These are phyloP conservation scores for Cyberlindnera misumaiensis DNA, from an alignment of 805 yeast genomes.

Conservation along the genomic window DNA sequence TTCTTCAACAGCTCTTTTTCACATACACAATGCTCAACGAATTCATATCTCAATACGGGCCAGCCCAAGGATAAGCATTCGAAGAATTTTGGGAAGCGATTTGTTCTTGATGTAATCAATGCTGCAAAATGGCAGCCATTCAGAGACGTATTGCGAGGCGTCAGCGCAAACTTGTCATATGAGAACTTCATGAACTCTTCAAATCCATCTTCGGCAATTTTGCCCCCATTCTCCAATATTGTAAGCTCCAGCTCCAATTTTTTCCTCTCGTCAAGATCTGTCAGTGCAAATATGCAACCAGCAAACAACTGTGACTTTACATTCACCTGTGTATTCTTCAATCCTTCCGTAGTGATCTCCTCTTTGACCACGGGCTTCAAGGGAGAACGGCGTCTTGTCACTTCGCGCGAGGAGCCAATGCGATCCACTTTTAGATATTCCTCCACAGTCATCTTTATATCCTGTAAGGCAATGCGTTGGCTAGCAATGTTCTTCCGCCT, in stretches of 20 bases:
- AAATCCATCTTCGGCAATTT: conserved; percentile 29
- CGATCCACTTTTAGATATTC: conserved; percentile 31
- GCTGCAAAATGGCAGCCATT: conserved; percentile 49
- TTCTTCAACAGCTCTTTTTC: conserved; percentile 21
- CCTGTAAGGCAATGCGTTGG: conserved; percentile 22
- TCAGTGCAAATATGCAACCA: conserved; percentile 33
- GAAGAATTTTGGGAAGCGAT: conserved; percentile 68
- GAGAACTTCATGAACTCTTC: conserved; percentile 4
- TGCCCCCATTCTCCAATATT: conserved; percentile 40
- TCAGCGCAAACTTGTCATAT: conserved; percentile 2
- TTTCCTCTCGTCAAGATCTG: conserved; percentile 29
- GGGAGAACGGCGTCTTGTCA: conserved; percentile 8
- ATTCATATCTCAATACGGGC: conserved; percentile 68
- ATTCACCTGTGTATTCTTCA: not conserved
- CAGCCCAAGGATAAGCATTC: conserved; percentile 77
- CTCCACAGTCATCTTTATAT: conserved; percentile 25
- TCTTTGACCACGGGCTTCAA: conserved; percentile 7
- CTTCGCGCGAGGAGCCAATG: conserved; percentile 17
- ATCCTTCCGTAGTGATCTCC: conserved; percentile 2
- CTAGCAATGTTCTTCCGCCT: conserved; percentile 8
- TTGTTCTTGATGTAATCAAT: conserved; percentile 42
- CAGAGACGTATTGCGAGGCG: conserved; percentile 8
- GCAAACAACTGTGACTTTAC: conserved; percentile 5
- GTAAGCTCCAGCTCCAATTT: conserved; percentile 24
- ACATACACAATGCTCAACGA: conserved; percentile 43